These are phyloP conservation scores for Penicillium ochrochloron DNA, from an alignment of 495 filamentous ascomycete genomes.

Conservation along the genomic window DNA sequence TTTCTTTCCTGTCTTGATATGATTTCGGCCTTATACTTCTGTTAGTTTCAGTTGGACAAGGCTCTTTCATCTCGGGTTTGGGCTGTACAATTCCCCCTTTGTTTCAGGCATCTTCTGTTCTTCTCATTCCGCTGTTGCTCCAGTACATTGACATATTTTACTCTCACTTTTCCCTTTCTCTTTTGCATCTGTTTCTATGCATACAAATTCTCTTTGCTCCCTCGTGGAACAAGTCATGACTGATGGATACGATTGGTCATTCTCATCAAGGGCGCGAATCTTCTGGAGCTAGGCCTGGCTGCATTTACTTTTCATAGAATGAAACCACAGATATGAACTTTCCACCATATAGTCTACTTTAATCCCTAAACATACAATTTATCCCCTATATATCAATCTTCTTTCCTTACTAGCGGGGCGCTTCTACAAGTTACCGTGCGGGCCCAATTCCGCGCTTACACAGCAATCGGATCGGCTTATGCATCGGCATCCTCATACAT, in stretches of 20 bases:
- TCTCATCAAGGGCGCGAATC: slow-evolving; percentile 12
- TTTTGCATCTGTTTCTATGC: slow-evolving; percentile 1
- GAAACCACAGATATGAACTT: background rate
- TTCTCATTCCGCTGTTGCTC: background rate
- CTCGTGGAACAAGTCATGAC: slow-evolving; percentile 9
- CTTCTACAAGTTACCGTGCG: slow-evolving; percentile 18
- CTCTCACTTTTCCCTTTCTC: background rate
- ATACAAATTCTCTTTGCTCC: background rate
- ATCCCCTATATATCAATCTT: background rate
- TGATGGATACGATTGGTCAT: slow-evolving; percentile 1
- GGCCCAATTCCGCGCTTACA: slow-evolving; percentile 37
- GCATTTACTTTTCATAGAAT: slow-evolving; percentile 24
- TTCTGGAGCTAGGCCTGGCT: slow-evolving; percentile 18
- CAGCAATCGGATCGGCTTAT: slow-evolving; percentile 26
- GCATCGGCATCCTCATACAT: slow-evolving; percentile 24
- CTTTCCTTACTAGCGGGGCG: background rate
- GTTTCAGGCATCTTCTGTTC: background rate
- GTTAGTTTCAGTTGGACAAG: background rate
- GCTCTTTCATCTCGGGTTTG: slow-evolving; percentile 14
- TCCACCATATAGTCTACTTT: background rate
- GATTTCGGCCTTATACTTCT: background rate
- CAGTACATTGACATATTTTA: background rate
- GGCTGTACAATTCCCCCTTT: slow-evolving; percentile 23
- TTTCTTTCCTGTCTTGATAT: slow-evolving; percentile 1
- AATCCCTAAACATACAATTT: background rate